Base-by-base conservation (phyloP, 1,284 basidiomycete species). In the Rhodotorula mucilaginosa region DNA sequence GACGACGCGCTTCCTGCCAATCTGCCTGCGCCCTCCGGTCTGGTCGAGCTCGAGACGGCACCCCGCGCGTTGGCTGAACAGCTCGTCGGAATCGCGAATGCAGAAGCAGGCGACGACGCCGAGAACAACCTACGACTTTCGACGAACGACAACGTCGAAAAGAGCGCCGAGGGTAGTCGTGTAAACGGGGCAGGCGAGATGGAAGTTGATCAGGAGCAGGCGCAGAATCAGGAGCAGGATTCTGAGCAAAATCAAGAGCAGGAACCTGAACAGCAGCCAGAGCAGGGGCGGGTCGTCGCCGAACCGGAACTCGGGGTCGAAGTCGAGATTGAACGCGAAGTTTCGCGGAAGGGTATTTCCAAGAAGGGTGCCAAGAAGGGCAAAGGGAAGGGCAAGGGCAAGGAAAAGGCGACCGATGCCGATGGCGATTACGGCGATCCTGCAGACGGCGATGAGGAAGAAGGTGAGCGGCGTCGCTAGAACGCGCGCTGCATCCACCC, bases 401-500 rank as follows among this genome's bases (percentile, higher is more conserved):
- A 75, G 62, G 67, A 68, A 52, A 67, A 61, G 31, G 67, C 69
- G 2, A 31, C 47, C 49, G 67, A 67, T 15, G 47, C 23, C 46
- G 67, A 62, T 12, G 31, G 65, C 54, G 56, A 64, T 54, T 15
- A 58, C 49, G 12, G 56, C 58, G 56, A 31, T 1, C 54, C 66
- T 15, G 56, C 51, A 1, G 72, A 54, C 19, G 66, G 66, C 47
- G 74, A 72, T 31, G 70, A 69, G n/a, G 72, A 76, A 34, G 74
- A 71, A 31, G 74, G 72, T 70, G 26, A 29, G 73, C 65, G 8
- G 10, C n/a, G 21, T 3, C 52, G 2, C 15, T 19, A 4, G 18
- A 19, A 5, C 29, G 23, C 39, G 10, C 46, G 10, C 47, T 1
- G 5, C 5, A 3, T 13, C 19, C 3, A 8, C 18, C 3, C 2